Conservation (phyloP, 2,329 filamentous ascomycete species). For the Teratosphaeria epicoccoides region DNA sequence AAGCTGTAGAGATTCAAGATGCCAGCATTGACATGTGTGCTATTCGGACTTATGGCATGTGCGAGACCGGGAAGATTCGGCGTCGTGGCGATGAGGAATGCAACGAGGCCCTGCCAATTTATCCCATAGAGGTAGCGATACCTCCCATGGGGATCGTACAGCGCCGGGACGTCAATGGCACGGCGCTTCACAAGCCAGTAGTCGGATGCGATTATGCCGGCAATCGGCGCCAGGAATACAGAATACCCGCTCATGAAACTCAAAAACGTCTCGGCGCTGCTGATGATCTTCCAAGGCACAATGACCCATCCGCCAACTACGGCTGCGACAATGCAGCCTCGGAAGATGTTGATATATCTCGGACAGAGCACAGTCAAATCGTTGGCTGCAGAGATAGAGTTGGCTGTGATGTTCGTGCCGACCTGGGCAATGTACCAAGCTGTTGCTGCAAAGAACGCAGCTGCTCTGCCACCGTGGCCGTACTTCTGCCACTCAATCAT, state of each 20-base stretch:
- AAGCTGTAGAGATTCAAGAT: slow-evolving; percentile 33
- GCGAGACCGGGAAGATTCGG: slow-evolving; percentile 4
- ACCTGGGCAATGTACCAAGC: slow-evolving; percentile 42
- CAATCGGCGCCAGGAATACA: slow-evolving; percentile 54
- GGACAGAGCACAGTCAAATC: slow-evolving; percentile 5
- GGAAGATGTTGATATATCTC: slow-evolving; percentile 4
- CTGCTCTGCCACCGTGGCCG: slow-evolving; percentile 11
- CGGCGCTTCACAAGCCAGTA: slow-evolving; percentile 43
- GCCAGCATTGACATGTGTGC: slow-evolving; percentile 4
- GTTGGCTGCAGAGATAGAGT: slow-evolving; percentile 5
- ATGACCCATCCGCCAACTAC: slow-evolving; percentile 5
- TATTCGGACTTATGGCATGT: background rate
- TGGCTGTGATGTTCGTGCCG: slow-evolving; percentile 8
- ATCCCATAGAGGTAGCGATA: slow-evolving; percentile 4
- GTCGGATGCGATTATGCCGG: slow-evolving; percentile 43
- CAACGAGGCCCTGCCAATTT: slow-evolving; percentile 33
- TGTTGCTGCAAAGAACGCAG: slow-evolving; percentile 9
- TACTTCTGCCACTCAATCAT: slow-evolving; percentile 25
- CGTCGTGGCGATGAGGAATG: background rate
- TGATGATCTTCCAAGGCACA: slow-evolving; percentile 9
- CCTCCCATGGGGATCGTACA: slow-evolving; percentile 35
- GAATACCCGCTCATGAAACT: slow-evolving; percentile 39
- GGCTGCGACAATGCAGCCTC: slow-evolving; percentile 4
- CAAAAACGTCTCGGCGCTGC: slow-evolving; percentile 3
- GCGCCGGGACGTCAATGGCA: slow-evolving; percentile 35